A percentile compares a stretch with the other conserved stretches of the same genome.
phyloP scores from a whole-genome alignment of 2,329 filamentous ascomycete species.

The Dothideomycetes sp. region DNA sequence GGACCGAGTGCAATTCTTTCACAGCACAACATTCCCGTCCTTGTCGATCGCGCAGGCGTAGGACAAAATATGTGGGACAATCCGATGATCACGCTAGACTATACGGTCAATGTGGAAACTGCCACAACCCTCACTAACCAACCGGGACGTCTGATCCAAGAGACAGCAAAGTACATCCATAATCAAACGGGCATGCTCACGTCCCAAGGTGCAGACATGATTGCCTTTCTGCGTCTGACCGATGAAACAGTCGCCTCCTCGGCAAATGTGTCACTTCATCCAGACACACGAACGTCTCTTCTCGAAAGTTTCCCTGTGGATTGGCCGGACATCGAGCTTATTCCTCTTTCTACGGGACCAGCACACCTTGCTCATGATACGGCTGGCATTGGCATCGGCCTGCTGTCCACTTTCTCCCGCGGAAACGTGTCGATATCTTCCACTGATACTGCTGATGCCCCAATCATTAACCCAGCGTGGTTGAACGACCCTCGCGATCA shows the following conservation, averaged over 20 bases:
- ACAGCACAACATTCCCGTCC: constrained; percentile 18
- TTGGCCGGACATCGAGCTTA: too few relatives aligned
- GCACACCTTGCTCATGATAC: constrained; percentile 21
- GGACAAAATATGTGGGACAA: constrained; percentile 18
- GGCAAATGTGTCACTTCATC: too few relatives aligned
- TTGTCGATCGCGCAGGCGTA: constrained; percentile 17
- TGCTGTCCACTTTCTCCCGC: constrained; percentile 23
- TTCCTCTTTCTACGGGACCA: background rate
- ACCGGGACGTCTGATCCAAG: constrained; percentile 8
- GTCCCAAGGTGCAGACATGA: constrained; percentile 11
- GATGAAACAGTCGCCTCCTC: constrained; percentile 6
- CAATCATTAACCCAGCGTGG: constrained; percentile 25
- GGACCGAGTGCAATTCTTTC: constrained; percentile 26
- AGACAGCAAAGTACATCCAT: constrained; percentile 9
- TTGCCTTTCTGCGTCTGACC: constrained; percentile 16
- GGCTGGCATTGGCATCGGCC: constrained; percentile 19
- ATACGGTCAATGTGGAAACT: constrained; percentile 14
- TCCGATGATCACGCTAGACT: constrained; percentile 25
- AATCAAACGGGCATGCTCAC: constrained; percentile 15
- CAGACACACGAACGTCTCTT: constrained; percentile 10
- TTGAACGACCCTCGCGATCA: constrained; percentile 21
- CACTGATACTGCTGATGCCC: constrained; percentile 16
- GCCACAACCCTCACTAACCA: constrained; percentile 9
- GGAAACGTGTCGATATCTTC: constrained; percentile 24
- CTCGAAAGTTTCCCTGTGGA: constrained; percentile 17